Evolutionary conservation across 192 early-diverging fungal genomes (phyloP).

Genomic region (Allomyces macrogynus): DNA sequence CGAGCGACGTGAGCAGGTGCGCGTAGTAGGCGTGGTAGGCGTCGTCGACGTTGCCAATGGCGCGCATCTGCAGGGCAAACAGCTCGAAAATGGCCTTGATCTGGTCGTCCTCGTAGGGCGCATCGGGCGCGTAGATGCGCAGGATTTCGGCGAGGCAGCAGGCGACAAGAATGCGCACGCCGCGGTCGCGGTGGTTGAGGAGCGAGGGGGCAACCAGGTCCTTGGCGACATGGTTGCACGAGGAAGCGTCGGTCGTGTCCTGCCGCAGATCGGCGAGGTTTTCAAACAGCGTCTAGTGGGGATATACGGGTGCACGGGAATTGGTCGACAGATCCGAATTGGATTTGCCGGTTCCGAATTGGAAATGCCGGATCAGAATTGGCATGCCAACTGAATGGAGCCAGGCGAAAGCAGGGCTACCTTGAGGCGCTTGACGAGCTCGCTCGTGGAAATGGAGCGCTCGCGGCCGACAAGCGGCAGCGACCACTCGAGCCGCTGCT

Average conservation of each 20-base stretch:
- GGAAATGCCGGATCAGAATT: neutral
- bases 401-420: slow-evolving; percentile 9
- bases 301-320: neutral
- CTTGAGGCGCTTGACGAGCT: slow-evolving; percentile 30
- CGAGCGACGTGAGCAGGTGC: slow-evolving; percentile 74
- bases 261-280: slow-evolving; percentile 55
- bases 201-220: slow-evolving; percentile 48
- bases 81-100: slow-evolving; percentile 63
- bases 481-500: no score
- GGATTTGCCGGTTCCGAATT: no score
- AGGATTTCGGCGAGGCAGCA: slow-evolving; percentile 86
- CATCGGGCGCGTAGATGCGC: slow-evolving; percentile 79
- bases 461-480: neutral
- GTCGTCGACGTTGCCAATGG: slow-evolving; percentile 13
- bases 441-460: slow-evolving; percentile 15
- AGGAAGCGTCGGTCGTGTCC: slow-evolving; percentile 45
- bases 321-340: neutral
- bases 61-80: slow-evolving; percentile 55
- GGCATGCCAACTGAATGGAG: no score
- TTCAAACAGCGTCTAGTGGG: slow-evolving; percentile 44
- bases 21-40: slow-evolving; percentile 50
- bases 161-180: slow-evolving; percentile 46
- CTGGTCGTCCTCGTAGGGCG: slow-evolving; percentile 60
- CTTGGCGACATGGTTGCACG: slow-evolving; percentile 38
- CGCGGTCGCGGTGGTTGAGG: slow-evolving; percentile 56